Evolutionary conservation across 2,329 filamentous ascomycete species (phyloP).

Genomic region (Stemphylium vesicarium): DNA sequence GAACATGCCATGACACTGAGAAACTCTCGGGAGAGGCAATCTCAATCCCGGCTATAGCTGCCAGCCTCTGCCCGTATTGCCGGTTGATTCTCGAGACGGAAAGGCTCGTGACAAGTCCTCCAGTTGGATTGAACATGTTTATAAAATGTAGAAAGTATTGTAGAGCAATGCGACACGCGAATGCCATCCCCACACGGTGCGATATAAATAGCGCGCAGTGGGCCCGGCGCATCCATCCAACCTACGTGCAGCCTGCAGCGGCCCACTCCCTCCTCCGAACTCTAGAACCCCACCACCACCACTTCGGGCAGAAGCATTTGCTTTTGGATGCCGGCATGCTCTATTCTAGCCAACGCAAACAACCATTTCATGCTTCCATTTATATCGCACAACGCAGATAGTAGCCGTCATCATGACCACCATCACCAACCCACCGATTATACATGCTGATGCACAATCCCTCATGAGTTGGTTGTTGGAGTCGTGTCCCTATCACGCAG

Average conservation of each 20-base stretch:
- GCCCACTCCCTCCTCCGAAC: constrained; percentile 1
- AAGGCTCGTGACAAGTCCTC: neutral
- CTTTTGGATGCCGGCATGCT: neutral
- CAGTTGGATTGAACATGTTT: neutral
- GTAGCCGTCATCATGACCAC: neutral
- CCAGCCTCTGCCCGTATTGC: neutral
- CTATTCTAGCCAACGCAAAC: neutral
- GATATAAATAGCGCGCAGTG: constrained; percentile 14
- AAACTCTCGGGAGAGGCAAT: neutral
- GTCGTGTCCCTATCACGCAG: neutral
- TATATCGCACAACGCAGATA: neutral
- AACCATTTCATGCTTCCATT: neutral
- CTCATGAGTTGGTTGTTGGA: neutral
- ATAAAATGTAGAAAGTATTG: no score
- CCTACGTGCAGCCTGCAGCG: neutral
- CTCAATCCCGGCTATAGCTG: constrained; percentile 11
- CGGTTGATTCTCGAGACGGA: neutral
- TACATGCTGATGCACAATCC: constrained; percentile 4
- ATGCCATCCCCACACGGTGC: constrained; percentile 4
- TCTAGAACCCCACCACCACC: neutral
- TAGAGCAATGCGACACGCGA: neutral
- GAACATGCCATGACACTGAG: neutral
- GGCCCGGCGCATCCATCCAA: neutral
- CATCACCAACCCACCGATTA: neutral
- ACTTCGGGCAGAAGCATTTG: neutral